phyloP scores from a whole-genome alignment of 2,329 filamentous ascomycete genomes.

The Trematosphaeria pertusa region DNA sequence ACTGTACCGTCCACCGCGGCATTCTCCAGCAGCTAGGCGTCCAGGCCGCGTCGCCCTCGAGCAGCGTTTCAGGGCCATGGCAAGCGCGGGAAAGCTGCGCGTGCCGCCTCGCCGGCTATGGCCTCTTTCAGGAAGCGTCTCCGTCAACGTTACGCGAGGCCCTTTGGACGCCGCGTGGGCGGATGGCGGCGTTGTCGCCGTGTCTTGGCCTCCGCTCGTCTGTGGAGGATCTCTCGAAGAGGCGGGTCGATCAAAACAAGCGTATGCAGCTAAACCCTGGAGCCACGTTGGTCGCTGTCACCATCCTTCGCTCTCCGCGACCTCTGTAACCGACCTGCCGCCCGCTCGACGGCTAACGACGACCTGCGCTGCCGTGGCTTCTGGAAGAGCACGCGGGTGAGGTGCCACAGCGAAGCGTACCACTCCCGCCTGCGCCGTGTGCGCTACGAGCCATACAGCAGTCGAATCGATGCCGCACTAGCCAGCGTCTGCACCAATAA shows the following conservation, averaged over 20 bases:
- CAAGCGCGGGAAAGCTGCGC: constrained; percentile 40
- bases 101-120: constrained; percentile 34
- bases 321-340: constrained; percentile 29
- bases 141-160: constrained; percentile 37
- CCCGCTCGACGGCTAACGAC: constrained; percentile 17
- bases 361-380: constrained; percentile 20
- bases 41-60: constrained; percentile 30
- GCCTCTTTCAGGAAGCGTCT: constrained; percentile 39
- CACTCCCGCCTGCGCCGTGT: no score
- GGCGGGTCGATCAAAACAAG: constrained; percentile 50
- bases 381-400: constrained; percentile 31
- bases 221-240: constrained; percentile 47
- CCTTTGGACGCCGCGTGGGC: constrained; percentile 39
- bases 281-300: constrained; percentile 47
- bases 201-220: constrained; percentile 44
- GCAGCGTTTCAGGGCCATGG: constrained; percentile 39
- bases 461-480: constrained; percentile 10
- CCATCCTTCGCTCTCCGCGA: constrained; percentile 14
- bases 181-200: constrained; percentile 43
- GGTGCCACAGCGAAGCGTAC: no score
- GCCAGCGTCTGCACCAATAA: constrained; percentile 21
- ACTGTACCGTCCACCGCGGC: constrained; percentile 26
- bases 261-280: constrained; percentile 49
- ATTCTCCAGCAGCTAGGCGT: constrained; percentile 25
- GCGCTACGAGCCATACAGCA: constrained; percentile 9